A percentile compares a stretch with the other conserved stretches of the same genome.
These are phyloP conservation scores for Cyclaneusma minus DNA, from an alignment of 2,329 filamentous ascomycete genomes.

Conservation along the genomic window DNA sequence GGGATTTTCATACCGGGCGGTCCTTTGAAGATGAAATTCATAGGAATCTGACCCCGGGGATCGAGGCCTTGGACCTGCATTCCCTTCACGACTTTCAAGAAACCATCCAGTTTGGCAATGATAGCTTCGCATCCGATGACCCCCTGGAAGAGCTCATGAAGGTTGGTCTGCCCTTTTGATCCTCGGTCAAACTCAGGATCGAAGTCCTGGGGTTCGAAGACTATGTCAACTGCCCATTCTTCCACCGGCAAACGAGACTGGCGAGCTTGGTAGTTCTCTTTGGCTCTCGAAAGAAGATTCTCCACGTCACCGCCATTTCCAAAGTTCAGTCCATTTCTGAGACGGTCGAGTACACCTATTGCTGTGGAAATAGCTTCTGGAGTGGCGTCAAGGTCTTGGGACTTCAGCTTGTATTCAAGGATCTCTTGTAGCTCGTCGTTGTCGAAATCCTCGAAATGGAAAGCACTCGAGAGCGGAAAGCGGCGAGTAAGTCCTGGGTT, in stretches of 20 bases:
- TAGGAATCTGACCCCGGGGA: conserved; percentile 33
- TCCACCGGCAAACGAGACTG: conserved; percentile 7
- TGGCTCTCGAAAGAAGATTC: conserved; percentile 44
- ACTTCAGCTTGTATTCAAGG: conserved; percentile 44
- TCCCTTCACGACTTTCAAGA: conserved; percentile 26
- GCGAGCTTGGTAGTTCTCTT: conserved; percentile 11
- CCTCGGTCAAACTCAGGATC: conserved; percentile 34
- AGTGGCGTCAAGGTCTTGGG: conserved; percentile 36
- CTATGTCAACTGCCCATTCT: conserved; percentile 7
- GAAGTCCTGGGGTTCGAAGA: conserved; percentile 28
- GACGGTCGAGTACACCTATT: conserved; percentile 41
- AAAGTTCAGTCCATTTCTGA: conserved; percentile 48
- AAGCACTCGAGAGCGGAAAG: conserved; percentile 48
- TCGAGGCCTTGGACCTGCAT: conserved; percentile 31
- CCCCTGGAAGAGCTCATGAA: conserved; percentile 30
- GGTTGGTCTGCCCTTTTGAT: conserved; percentile 23
- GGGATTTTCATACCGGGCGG: conserved; percentile 50
- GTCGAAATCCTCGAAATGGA: conserved; percentile 53
- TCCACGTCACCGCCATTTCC: conserved; percentile 65
- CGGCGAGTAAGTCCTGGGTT: conserved; percentile 55
- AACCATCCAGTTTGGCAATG: conserved; percentile 30
- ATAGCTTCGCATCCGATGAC: conserved; percentile 35
- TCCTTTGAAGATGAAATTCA: conserved; percentile 42
- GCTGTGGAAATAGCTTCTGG: conserved; percentile 34
- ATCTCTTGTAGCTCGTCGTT: conserved; percentile 42